Evolutionary conservation across 2,329 filamentous ascomycete species (phyloP).

Genomic region (Fusarium ramigenum): DNA sequence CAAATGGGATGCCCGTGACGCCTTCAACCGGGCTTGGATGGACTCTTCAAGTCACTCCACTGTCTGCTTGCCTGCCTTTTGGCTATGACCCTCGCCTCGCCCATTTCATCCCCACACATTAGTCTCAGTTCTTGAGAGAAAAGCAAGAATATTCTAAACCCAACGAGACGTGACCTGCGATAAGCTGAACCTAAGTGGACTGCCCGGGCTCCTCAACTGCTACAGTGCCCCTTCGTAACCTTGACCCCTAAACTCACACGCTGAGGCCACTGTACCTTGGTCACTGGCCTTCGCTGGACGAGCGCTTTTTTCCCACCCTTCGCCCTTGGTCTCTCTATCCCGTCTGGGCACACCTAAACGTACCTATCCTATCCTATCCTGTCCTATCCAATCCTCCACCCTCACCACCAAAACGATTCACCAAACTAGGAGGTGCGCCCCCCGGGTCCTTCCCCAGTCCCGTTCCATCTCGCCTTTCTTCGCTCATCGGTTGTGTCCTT

Average conservation of each 20-base stretch:
- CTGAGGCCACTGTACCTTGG: slow-evolving; percentile 14
- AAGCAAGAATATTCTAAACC: slow-evolving; percentile 6
- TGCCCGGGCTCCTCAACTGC: neutral
- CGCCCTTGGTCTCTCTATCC: neutral
- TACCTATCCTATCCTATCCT: neutral
- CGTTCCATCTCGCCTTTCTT: slow-evolving; percentile 38
- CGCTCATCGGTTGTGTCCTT: slow-evolving; percentile 27
- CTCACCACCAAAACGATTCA: slow-evolving; percentile 35
- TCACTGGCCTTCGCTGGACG: slow-evolving; percentile 10
- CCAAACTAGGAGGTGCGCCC: slow-evolving; percentile 32
- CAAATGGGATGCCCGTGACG: slow-evolving; percentile 35
- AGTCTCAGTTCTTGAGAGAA: slow-evolving; percentile 1
- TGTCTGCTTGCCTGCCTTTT: slow-evolving; percentile 25
- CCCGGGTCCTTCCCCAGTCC: slow-evolving; percentile 30
- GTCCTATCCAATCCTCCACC: neutral
- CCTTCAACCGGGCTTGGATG: slow-evolving; percentile 28
- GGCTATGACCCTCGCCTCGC: slow-evolving; percentile 14
- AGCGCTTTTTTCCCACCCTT: neutral
- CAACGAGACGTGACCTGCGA: neutral
- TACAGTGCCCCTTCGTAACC: slow-evolving; percentile 22
- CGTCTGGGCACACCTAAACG: neutral
- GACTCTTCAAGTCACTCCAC: slow-evolving; percentile 32
- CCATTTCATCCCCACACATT: slow-evolving; percentile 17
- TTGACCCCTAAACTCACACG: neutral
- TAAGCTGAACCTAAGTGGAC: neutral